These are phyloP conservation scores for Diplodia sapinea DNA, from an alignment of 2,329 filamentous ascomycete species.

Conservation along the genomic window DNA sequence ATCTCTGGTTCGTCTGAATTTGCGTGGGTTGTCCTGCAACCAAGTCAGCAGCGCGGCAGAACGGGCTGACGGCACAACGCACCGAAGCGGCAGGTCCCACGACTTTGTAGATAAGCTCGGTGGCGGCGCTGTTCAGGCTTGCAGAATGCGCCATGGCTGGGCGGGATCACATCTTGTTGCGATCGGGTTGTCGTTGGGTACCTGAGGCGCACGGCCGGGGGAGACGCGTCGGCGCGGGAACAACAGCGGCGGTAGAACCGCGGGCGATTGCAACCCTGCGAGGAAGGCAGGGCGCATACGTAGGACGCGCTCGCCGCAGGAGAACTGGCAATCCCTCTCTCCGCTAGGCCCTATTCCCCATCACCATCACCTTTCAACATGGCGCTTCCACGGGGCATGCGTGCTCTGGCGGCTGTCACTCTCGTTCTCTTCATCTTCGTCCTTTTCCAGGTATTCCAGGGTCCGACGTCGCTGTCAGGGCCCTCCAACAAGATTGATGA, in stretches of 20 bases:
- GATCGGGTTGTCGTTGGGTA: slow-evolving; percentile 18
- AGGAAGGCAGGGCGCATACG: slow-evolving; percentile 8
- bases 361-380: slow-evolving; percentile 56
- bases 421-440: slow-evolving; percentile 78
- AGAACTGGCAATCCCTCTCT: slow-evolving; percentile 13
- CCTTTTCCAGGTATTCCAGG: slow-evolving; percentile 74
- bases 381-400: slow-evolving; percentile 84
- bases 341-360: neutral
- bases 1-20: slow-evolving; percentile 48
- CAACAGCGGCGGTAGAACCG: neutral
- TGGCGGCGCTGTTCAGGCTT: slow-evolving; percentile 67
- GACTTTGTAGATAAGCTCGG: slow-evolving; percentile 72
- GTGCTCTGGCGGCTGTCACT: slow-evolving; percentile 75
- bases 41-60: slow-evolving; percentile 30
- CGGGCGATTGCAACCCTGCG: neutral
- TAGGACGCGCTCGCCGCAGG: slow-evolving; percentile 1
- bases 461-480: slow-evolving; percentile 53
- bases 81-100: slow-evolving; percentile 52
- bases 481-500: slow-evolving; percentile 56
- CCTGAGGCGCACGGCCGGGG: slow-evolving; percentile 9
- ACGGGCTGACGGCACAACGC: neutral
- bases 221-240: slow-evolving; percentile 27
- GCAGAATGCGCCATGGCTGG: slow-evolving; percentile 72
- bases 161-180: slow-evolving; percentile 4
- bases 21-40: slow-evolving; percentile 34